Evolutionary conservation across 805 yeast genomes (phyloP).

Genomic region (Spathaspora arborariae): DNA sequence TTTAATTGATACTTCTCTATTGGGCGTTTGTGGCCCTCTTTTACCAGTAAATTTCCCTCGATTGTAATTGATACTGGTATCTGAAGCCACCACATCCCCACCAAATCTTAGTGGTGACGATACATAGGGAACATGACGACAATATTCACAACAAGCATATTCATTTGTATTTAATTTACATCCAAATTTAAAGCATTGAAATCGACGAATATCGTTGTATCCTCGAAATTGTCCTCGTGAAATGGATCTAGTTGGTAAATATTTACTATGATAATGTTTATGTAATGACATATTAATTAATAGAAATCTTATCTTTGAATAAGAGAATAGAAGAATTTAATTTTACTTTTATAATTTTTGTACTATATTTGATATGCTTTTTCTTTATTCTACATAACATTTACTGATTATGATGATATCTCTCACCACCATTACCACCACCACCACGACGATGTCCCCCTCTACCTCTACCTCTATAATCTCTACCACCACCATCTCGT

Average conservation of each 20-base stretch:
- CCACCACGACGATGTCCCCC: neutral
- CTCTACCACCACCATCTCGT: slow-evolving; percentile 32
- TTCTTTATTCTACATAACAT: neutral
- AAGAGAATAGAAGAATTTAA: too few relatives aligned
- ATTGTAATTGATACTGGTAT: too few relatives aligned
- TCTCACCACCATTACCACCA: neutral
- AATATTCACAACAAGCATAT: slow-evolving; percentile 11
- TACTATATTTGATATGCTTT: neutral
- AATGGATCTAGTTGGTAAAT: slow-evolving; percentile 5
- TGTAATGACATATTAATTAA: neutral
- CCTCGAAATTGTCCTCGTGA: slow-evolving; percentile 9
- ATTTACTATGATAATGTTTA: neutral
- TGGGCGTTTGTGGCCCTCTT: too few relatives aligned
- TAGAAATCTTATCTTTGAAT: too few relatives aligned
- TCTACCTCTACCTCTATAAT: slow-evolving; percentile 3
- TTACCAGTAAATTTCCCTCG: too few relatives aligned
- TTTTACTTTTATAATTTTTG: neutral
- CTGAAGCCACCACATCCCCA: too few relatives aligned
- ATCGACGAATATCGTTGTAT: slow-evolving; percentile 8
- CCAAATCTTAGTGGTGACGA: slow-evolving; percentile 12
- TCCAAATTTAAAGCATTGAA: slow-evolving; percentile 5
- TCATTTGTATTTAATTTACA: slow-evolving; percentile 8
- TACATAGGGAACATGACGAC: slow-evolving; percentile 14
- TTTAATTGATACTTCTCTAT: too few relatives aligned
- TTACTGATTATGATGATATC: neutral